Evolutionary conservation across 352 stramenopile species (phyloP), one percentile per base, ranked within the genome.

Genomic region (Pythium pyrilobum): DNA sequence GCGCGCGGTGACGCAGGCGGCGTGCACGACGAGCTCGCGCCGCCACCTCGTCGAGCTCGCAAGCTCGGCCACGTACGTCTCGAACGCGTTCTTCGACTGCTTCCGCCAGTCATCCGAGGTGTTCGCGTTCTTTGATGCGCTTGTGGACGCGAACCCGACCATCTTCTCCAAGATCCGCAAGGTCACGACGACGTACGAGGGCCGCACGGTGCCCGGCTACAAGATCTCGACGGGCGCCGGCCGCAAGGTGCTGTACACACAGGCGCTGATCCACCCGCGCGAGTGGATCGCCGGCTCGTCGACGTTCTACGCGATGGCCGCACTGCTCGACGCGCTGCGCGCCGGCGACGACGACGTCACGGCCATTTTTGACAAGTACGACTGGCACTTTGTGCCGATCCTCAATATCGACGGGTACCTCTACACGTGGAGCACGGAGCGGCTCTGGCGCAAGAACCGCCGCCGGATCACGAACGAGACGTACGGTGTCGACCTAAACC

Each of bases 81-180:
- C 59, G 28, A 66, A 59, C 40, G 46, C 51, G 4, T 70, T 70
- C 43, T 70, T 70, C 42, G 56, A 70, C 53, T 70, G 62, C 45
- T 70, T 55, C 27, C 62, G 62, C 21, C 49, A 52, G 37, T n/a
- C 41, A 0, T 48, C 38, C 23, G 55, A 70, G 28, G 50, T 70
- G 12, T 52, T 54, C 21, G 39, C 27, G 34, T 70, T 70, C 32
- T 21, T 66, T 5, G 52, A 62, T 33, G 29, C 44, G 31, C 50
- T 69, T 18, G 56, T 62, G n/a, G 31, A 21, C 15, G 50, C 55
- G 37, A 69, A 69, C 43, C 28, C 55, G 18, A 39, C 6, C 1
- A 20, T 65, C n/a, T 34, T 69, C 32, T 57, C 56, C 50, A 69
- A 69, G 49, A 64, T 64, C 25, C 24, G 4, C 43, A 37, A 39